A percentile compares a stretch with the other conserved stretches of the same genome.
Evolutionary conservation across 768 basidiomycete genomes (phyloP).

Genomic region (Tricholoma matsutake): DNA sequence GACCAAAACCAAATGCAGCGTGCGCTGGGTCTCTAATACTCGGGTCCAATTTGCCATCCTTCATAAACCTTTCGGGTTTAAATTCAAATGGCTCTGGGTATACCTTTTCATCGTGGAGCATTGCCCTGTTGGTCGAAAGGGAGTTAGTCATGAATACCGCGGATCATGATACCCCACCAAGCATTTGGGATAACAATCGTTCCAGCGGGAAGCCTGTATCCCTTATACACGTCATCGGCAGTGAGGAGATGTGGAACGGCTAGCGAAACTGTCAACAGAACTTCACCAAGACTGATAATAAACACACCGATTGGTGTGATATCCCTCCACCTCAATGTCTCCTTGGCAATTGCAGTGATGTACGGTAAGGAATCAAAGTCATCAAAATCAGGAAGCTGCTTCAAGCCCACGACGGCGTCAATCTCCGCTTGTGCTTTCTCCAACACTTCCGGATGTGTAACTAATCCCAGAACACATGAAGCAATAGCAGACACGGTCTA

Average conservation of each 20-base stretch:
- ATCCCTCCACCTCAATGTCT: conserved; percentile 26
- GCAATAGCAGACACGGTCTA: conserved; percentile 20
- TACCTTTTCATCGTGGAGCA: conserved; percentile 32
- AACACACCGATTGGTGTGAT: conserved; percentile 26
- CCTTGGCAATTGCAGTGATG: conserved; percentile 31
- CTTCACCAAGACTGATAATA: too few species aligned
- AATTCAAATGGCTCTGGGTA: conserved; percentile 31
- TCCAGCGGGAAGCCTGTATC: conserved; percentile 33
- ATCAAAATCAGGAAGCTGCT: conserved; percentile 29
- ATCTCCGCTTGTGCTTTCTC: too few species aligned
- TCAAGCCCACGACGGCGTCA: conserved; percentile 24
- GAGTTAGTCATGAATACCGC: neutral
- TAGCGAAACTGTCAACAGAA: too few species aligned
- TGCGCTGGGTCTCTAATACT: too few species aligned
- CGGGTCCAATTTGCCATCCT: too few species aligned
- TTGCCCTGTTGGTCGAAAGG: conserved; percentile 29
- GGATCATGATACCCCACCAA: conserved; percentile 18
- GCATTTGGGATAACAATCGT: conserved; percentile 27
- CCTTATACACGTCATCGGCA: too few species aligned
- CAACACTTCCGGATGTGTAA: too few species aligned
- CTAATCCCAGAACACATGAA: too few species aligned
- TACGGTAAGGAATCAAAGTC: too few species aligned
- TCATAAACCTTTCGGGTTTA: conserved; percentile 40
- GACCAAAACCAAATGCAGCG: conserved; percentile 26
- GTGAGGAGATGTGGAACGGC: too few species aligned